A percentile compares a stretch with the other conserved stretches of the same genome.
These are phyloP conservation scores for Aspergillus ochraceus DNA, from an alignment of 2,329 filamentous ascomycete genomes.

Conservation along the genomic window DNA sequence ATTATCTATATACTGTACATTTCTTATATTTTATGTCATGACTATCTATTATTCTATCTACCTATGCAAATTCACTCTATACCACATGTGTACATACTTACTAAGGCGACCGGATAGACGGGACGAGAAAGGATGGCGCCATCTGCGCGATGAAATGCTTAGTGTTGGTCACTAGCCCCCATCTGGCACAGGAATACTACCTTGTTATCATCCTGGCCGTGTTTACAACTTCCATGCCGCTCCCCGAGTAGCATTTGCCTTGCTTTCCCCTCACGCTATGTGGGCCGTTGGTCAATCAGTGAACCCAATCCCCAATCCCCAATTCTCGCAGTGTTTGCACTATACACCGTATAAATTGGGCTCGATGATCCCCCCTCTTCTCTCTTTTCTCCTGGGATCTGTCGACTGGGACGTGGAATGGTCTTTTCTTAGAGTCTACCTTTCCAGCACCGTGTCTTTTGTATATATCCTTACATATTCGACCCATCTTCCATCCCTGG, in stretches of 20 bases:
- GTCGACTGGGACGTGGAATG: not conserved
- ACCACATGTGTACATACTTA: too few relatives aligned
- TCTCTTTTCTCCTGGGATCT: not conserved
- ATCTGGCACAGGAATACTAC: slow-evolving; percentile 1
- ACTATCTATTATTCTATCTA: too few relatives aligned
- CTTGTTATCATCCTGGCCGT: slow-evolving; percentile 3
- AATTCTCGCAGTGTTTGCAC: not conserved
- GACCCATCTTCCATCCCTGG: not conserved
- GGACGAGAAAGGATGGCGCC: not conserved
- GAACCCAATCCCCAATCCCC: not conserved
- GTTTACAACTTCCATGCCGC: not conserved
- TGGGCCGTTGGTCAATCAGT: not conserved
- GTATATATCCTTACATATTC: not conserved
- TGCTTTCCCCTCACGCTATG: slow-evolving; percentile 6
- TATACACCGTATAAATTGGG: slow-evolving; percentile 1
- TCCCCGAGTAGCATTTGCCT: not conserved
- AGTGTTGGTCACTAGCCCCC: not conserved
- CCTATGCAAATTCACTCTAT: too few relatives aligned
- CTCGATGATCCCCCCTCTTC: too few relatives aligned
- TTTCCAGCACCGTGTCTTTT: not conserved
- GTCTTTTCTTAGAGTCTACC: not conserved
- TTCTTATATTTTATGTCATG: slow-evolving; percentile 2
- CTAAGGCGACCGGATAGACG: not conserved
- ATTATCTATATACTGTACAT: not conserved
- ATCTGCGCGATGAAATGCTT: not conserved